These are phyloP conservation scores for Exophiala alcalophila DNA, from an alignment of 2,329 filamentous ascomycete species.

Conservation along the genomic window DNA sequence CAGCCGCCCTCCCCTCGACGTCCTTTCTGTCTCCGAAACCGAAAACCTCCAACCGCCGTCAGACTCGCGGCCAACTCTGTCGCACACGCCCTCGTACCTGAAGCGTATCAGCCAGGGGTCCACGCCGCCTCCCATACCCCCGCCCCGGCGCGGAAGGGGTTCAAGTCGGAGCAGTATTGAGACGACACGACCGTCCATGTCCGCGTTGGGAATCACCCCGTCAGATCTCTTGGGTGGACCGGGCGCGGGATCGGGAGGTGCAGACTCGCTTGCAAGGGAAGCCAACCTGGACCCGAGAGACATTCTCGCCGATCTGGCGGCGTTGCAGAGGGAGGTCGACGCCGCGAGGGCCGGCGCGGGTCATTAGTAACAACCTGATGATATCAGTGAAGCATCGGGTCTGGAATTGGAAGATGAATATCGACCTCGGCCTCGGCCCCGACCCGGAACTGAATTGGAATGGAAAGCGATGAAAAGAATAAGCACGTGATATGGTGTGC, in stretches of 20 bases:
- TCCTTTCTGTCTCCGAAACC: conserved; percentile 11
- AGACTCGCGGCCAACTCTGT: conserved; percentile 5
- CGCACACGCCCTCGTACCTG: conserved; percentile 13
- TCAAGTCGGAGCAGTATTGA: conserved; percentile 41
- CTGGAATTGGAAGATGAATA: too few relatives aligned
- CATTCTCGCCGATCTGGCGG: conserved; percentile 69
- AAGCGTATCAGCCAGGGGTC: conserved; percentile 17
- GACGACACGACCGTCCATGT: conserved; percentile 27
- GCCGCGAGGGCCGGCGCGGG: conserved; percentile 50
- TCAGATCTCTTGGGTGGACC: too few relatives aligned
- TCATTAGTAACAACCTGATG: conserved; percentile 10
- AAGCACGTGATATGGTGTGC: too few relatives aligned
- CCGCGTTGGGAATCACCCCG: conserved; percentile 18
- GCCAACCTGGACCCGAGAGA: conserved; percentile 41
- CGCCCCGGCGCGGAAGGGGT: conserved; percentile 46
- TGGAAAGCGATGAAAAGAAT: too few relatives aligned
- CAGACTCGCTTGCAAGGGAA: too few relatives aligned
- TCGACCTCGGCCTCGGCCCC: too few relatives aligned
- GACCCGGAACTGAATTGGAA: too few relatives aligned
- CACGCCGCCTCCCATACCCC: conserved; percentile 47
- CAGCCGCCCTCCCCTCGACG: conserved; percentile 24
- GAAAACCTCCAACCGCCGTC: not conserved
- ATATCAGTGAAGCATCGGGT: conserved; percentile 2
- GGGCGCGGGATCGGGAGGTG: conserved; percentile 1
- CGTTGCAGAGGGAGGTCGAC: conserved; percentile 73